A percentile compares a stretch with the other conserved stretches of the same genome.
phyloP scores from a whole-genome alignment of 2,329 filamentous ascomycete species.

The Botrytis aclada region DNA sequence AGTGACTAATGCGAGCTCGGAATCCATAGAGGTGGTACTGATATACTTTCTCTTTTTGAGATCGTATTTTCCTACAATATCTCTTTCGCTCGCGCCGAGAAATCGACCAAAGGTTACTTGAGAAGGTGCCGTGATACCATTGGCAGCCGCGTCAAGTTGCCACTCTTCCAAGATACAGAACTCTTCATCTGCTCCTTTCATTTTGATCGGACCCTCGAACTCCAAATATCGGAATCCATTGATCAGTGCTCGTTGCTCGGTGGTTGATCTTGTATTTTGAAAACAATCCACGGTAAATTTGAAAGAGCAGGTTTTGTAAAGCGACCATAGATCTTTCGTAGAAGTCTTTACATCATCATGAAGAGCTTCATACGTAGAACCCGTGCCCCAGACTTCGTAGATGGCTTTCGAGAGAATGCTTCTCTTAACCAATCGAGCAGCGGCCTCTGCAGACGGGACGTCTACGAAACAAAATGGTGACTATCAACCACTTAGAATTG shows the following conservation, averaged over 20 bases:
- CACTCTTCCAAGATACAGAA: slow-evolving; percentile 86
- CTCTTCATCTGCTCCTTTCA: slow-evolving; percentile 69
- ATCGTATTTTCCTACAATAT: slow-evolving; percentile 71
- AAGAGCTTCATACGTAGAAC: slow-evolving; percentile 62
- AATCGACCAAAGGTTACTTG: slow-evolving; percentile 70
- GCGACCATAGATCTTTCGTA: slow-evolving; percentile 63
- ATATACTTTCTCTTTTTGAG: slow-evolving; percentile 94
- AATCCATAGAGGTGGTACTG: slow-evolving; percentile 95
- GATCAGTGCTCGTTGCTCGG: slow-evolving; percentile 70
- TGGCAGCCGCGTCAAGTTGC: slow-evolving; percentile 50
- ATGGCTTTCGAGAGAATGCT: slow-evolving; percentile 81
- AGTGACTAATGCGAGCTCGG: slow-evolving; percentile 84
- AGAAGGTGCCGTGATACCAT: slow-evolving; percentile 53
- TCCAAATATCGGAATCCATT: slow-evolving; percentile 76
- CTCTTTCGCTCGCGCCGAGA: slow-evolving; percentile 63
- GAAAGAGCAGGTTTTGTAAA: slow-evolving; percentile 67
- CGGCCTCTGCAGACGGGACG: slow-evolving; percentile 62
- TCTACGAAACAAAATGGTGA: slow-evolving; percentile 81
- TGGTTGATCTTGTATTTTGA: slow-evolving; percentile 64
- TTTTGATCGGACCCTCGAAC: slow-evolving; percentile 73
- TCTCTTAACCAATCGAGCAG: slow-evolving; percentile 65
- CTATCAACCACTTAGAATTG: slow-evolving; percentile 44
- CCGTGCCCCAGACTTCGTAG: slow-evolving; percentile 84
- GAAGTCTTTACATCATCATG: slow-evolving; percentile 60
- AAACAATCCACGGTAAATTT: slow-evolving; percentile 84